Evolutionary conservation across 2,329 filamentous ascomycete species (phyloP).

Genomic region (Fusarium equiseti): DNA sequence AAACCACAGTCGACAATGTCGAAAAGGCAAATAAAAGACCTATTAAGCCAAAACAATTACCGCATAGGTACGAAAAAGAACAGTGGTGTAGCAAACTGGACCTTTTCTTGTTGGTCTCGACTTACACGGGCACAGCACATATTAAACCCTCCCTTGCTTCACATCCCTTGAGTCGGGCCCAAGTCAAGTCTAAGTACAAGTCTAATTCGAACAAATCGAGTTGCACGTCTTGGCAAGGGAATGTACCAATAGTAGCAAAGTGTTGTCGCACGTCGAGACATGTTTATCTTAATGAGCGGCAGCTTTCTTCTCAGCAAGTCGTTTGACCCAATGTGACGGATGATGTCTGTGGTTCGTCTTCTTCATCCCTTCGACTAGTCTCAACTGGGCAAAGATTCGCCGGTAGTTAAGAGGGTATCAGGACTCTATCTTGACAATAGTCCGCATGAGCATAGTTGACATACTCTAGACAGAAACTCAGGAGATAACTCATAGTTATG

Average conservation of each 20-base stretch:
- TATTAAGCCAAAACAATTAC: neutral
- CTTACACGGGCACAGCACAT: slow-evolving; percentile 7
- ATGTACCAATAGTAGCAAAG: slow-evolving; percentile 11
- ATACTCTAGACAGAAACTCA: no score
- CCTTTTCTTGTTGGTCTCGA: neutral
- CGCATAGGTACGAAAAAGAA: neutral
- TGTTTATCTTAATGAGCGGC: neutral
- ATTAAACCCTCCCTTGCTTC: slow-evolving; percentile 14
- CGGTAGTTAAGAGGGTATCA: neutral
- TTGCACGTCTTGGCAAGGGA: neutral
- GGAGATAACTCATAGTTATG: neutral
- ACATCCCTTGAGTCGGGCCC: slow-evolving; percentile 1
- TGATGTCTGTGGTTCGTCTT: slow-evolving; percentile 22
- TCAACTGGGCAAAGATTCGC: slow-evolving; percentile 8
- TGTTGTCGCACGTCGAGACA: slow-evolving; percentile 25
- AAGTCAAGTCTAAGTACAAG: slow-evolving; percentile 22
- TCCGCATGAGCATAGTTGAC: neutral
- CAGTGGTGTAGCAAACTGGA: neutral
- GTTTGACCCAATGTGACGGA: slow-evolving; percentile 6
- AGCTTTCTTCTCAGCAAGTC: slow-evolving; percentile 20
- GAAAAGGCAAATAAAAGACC: neutral
- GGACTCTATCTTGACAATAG: neutral
- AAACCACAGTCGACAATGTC: neutral
- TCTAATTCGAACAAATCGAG: neutral
- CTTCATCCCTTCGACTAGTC: neutral